These are phyloP conservation scores for Naganishia vaughanmartiniae DNA, from an alignment of 768 basidiomycete genomes.

Conservation along the genomic window DNA sequence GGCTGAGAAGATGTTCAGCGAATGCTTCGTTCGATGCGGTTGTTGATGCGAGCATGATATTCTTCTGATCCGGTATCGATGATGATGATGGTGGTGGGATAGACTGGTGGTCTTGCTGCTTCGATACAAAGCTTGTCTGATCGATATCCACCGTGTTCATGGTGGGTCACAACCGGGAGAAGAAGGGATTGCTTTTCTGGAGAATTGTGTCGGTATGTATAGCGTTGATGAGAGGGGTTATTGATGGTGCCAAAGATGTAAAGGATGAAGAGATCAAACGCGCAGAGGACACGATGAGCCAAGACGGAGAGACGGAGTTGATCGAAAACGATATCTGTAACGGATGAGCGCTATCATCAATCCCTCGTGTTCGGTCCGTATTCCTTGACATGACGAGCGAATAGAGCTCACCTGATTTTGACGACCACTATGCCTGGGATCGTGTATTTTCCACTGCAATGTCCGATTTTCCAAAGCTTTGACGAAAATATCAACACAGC, in stretches of 20 bases:
- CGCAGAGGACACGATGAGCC: background rate
- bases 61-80: background rate
- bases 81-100: background rate
- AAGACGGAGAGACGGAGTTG: background rate
- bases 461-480: background rate
- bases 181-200: background rate
- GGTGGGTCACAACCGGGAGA: background rate
- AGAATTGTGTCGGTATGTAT: background rate
- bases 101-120: background rate
- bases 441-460: background rate
- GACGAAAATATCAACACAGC: background rate
- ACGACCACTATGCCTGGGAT: background rate
- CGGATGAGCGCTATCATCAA: background rate
- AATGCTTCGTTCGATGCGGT: constrained; percentile 15
- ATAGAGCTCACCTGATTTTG: background rate
- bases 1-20: constrained; percentile 13
- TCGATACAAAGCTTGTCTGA: background rate
- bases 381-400: background rate
- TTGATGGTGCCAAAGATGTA: background rate
- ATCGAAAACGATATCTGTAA: background rate
- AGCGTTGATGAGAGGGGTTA: background rate
- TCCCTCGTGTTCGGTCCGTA: background rate
- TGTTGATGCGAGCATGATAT: constrained; percentile 2
- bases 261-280: background rate
- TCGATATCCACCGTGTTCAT: constrained; percentile 6